Percentiles rank a stretch among this genome's conserved stretches.
Conservation (phyloP, 306 rosid species). For the Datisca glomerata region DNA sequence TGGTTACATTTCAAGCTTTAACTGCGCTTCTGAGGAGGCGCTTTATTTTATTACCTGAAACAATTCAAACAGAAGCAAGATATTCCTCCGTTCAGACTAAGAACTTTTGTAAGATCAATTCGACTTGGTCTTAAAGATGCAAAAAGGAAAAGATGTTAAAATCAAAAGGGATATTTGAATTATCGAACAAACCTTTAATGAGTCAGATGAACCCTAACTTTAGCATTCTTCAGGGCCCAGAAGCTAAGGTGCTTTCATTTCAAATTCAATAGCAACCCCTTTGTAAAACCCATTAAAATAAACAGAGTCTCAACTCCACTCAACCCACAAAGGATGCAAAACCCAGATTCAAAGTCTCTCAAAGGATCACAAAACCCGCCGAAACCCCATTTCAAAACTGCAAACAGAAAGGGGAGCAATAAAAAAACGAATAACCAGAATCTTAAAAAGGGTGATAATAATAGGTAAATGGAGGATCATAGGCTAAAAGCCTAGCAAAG, state of each 20-base stretch:
- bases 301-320: no score
- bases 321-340: conserved; percentile 13
- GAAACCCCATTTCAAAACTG: conserved; percentile 1
- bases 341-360: conserved; percentile 11
- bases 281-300: background rate
- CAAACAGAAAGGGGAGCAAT: background rate
- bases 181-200: conserved; percentile 25
- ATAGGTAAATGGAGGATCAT: conserved; percentile 1
- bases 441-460: background rate
- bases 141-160: conserved; percentile 10
- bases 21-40: conserved; percentile 15
- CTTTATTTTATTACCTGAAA: conserved; percentile 25
- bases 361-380: background rate
- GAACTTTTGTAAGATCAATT: conserved; percentile 23
- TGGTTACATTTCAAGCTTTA: conserved; percentile 22
- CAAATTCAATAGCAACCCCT: conserved; percentile 11
- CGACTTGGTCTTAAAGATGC: conserved; percentile 22
- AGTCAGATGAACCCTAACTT: conserved; percentile 23
- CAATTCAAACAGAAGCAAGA: conserved; percentile 15
- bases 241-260: conserved; percentile 13
- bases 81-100: conserved; percentile 22
- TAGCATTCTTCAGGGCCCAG: conserved; percentile 20
- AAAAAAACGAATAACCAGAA: background rate
- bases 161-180: conserved; percentile 12
- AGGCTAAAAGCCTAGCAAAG: conserved; percentile 2